Percentiles rank a stretch among this genome's conserved stretches.
These are phyloP conservation scores for Petrea volubilis DNA, from an alignment of 257 asterid species.

Conservation along the genomic window DNA sequence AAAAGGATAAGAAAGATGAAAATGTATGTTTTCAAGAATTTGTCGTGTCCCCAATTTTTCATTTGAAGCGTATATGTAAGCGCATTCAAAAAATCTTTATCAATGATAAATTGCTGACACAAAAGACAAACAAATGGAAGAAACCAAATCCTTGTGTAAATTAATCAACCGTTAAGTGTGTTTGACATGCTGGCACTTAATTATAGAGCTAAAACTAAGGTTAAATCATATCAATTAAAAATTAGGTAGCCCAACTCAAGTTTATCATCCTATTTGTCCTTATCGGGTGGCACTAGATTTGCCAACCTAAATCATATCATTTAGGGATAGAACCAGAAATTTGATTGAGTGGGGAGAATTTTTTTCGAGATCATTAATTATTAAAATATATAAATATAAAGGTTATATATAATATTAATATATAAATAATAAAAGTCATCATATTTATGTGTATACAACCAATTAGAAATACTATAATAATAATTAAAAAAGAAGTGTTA, in stretches of 20 bases:
- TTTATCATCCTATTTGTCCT: constrained; percentile 41
- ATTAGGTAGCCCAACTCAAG: constrained; percentile 45
- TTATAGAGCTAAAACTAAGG: constrained; percentile 20
- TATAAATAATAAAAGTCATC: too few relatives aligned
- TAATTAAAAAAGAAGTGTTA: too few relatives aligned
- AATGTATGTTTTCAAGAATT: constrained; percentile 15
- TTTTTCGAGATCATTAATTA: too few relatives aligned
- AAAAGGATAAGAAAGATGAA: constrained; percentile 27
- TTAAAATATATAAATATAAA: too few relatives aligned
- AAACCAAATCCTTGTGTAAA: constrained; percentile 32
- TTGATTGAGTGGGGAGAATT: too few relatives aligned
- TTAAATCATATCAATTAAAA: constrained; percentile 25
- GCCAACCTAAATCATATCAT: constrained; percentile 29
- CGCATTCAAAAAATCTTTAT: constrained; percentile 31
- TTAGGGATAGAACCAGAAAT: too few relatives aligned
- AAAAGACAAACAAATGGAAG: constrained; percentile 42
- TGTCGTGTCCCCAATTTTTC: constrained; percentile 14
- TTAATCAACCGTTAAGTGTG: constrained; percentile 37
- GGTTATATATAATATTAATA: too few relatives aligned
- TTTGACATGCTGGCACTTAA: constrained; percentile 44
- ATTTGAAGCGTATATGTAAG: neutral
- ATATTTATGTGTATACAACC: too few relatives aligned
- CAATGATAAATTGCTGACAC: constrained; percentile 18
- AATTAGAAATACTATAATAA: too few relatives aligned
- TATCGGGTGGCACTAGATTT: constrained; percentile 28